These are phyloP conservation scores for Blastobotrys illinoisensis DNA, from an alignment of 1,139 yeast species.

Conservation along the genomic window DNA sequence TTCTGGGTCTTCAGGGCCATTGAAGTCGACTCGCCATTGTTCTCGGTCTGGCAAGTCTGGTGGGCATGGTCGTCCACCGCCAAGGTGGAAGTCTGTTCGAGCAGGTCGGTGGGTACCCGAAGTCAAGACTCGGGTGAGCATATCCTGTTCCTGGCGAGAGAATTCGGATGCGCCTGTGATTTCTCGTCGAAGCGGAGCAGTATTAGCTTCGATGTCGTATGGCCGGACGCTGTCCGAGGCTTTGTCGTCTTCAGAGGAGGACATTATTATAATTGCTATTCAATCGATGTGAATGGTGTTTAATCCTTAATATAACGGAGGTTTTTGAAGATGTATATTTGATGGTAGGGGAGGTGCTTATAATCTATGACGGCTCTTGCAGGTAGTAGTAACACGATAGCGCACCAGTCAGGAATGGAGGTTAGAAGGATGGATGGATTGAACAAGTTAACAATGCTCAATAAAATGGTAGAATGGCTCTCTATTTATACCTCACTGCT, in stretches of 20 bases:
- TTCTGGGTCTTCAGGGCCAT: slow-evolving; percentile 47
- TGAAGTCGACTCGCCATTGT: slow-evolving; percentile 44
- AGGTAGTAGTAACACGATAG: too few relatives aligned
- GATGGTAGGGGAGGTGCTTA: background rate
- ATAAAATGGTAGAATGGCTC: too few relatives aligned
- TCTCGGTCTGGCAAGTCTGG: slow-evolving; percentile 42
- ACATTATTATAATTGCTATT: background rate
- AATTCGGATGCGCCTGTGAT: background rate
- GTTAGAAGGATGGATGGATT: background rate
- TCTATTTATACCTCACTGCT: background rate
- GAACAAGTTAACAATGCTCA: background rate
- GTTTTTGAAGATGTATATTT: too few relatives aligned
- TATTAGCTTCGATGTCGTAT: background rate
- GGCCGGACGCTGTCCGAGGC: background rate
- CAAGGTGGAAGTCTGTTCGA: slow-evolving; percentile 24
- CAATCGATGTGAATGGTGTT: background rate
- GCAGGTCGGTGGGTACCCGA: background rate
- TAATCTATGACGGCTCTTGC: too few relatives aligned
- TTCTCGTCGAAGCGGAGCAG: background rate
- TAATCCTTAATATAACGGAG: too few relatives aligned
- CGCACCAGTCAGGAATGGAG: background rate
- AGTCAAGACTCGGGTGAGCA: slow-evolving; percentile 8
- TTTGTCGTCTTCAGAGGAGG: background rate
- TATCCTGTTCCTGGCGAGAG: slow-evolving; percentile 5
- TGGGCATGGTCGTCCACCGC: slow-evolving; percentile 46